phyloP scores from a whole-genome alignment of 495 filamentous ascomycete species.

The Apiosordaria backusii region DNA sequence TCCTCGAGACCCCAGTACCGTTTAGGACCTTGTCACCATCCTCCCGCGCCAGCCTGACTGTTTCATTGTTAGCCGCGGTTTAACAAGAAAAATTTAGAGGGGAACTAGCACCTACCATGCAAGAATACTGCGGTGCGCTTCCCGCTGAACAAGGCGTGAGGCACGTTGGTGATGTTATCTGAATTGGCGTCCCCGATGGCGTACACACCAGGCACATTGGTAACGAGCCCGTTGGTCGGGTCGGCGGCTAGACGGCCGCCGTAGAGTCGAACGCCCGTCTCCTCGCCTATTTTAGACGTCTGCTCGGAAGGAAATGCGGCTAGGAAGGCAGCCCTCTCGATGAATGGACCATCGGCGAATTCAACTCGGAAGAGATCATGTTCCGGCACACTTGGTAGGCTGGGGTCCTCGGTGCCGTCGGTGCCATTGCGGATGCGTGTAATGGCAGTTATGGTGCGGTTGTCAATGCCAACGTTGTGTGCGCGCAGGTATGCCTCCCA shows the following conservation, averaged over 20 bases:
- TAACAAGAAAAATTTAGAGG: too few species aligned
- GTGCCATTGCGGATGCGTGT: too few species aligned
- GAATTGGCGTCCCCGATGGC: constrained; percentile 56
- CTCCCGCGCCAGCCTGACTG: constrained; percentile 19
- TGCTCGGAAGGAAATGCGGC: constrained; percentile 49
- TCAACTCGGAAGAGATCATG: constrained; percentile 52
- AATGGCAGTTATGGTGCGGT: too few species aligned
- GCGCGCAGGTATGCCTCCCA: constrained; percentile 41
- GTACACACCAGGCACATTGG: constrained; percentile 50
- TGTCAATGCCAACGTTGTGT: constrained; percentile 51
- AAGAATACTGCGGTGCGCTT: constrained; percentile 55
- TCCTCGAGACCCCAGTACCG: not conserved
- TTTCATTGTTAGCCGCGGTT: not conserved
- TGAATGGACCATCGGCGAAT: constrained; percentile 44
- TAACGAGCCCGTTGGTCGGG: constrained; percentile 35
- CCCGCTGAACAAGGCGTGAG: constrained; percentile 56
- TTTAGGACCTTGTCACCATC: constrained; percentile 19
- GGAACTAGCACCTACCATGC: constrained; percentile 51
- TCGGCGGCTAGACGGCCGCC: constrained; percentile 47
- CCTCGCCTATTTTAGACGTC: constrained; percentile 31
- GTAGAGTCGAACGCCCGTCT: constrained; percentile 43
- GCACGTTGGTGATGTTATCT: constrained; percentile 57
- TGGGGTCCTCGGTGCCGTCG: too few species aligned
- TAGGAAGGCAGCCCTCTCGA: constrained; percentile 49
- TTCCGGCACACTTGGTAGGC: too few species aligned